A percentile compares a stretch with the other conserved stretches of the same genome.
Conservation (phyloP, 371 early-diverging fungal species). For the Mortierella sp. region DNA sequence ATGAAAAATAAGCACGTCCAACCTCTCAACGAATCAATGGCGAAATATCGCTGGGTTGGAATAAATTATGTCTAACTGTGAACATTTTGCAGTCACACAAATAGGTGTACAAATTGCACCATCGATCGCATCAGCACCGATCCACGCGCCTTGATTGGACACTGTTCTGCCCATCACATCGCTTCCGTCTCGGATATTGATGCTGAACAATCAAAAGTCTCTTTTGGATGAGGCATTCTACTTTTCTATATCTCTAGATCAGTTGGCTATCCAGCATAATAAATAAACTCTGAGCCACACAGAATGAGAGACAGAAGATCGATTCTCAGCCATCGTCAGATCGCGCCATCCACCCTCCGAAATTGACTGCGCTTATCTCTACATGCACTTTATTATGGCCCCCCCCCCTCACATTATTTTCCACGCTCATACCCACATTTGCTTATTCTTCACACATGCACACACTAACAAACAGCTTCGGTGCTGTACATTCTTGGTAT, state of each 20-base stretch:
- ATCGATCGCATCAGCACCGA: conserved; percentile 48
- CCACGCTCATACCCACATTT: conserved; percentile 9
- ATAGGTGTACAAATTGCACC: conserved; percentile 41
- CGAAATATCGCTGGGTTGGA: conserved; percentile 7
- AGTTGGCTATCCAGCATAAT: neutral
- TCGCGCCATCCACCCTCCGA: conserved; percentile 28
- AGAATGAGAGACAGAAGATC: conserved; percentile 5
- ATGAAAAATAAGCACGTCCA: neutral
- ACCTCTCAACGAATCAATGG: conserved; percentile 5
- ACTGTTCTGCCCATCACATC: conserved; percentile 2
- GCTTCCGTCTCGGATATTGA: neutral
- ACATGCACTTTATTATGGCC: neutral
- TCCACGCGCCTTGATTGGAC: conserved; percentile 47
- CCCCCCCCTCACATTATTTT: neutral
- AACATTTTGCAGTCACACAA: conserved; percentile 25
- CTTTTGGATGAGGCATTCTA: neutral
- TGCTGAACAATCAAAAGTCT: neutral
- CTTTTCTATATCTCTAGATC: conserved; percentile 2
- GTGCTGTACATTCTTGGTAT: too few species aligned
- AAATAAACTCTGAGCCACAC: neutral
- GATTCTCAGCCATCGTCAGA: conserved; percentile 31
- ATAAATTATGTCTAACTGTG: neutral
- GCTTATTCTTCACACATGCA: neutral
- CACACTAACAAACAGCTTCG: too few species aligned
- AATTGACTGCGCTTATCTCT: conserved; percentile 3